Conservation (phyloP, 345 rosid species). For the Anastatica hierochuntica region DNA sequence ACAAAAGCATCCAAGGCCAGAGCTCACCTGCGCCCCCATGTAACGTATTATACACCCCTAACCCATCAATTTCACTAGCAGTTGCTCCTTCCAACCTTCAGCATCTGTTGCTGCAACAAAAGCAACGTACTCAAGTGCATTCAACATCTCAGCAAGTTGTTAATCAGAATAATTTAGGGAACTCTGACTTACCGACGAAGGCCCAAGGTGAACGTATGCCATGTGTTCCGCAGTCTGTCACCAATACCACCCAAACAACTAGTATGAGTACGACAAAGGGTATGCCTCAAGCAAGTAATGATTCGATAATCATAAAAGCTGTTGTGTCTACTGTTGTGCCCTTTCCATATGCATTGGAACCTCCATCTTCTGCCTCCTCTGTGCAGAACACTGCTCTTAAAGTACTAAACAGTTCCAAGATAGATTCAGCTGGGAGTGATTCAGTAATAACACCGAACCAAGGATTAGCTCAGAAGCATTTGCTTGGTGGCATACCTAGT, state of each 20-base stretch:
- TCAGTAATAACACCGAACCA: conserved; percentile 38
- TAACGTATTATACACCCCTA: conserved; percentile 32
- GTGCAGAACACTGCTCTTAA: conserved; percentile 34
- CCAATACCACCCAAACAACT: conserved; percentile 32
- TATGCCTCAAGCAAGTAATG: conserved; percentile 35
- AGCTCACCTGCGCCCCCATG: conserved; percentile 38
- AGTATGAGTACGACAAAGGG: conserved; percentile 24
- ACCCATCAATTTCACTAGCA: conserved; percentile 41
- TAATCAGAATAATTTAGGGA: conserved; percentile 47
- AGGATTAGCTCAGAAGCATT: conserved; percentile 50
- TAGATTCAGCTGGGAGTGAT: conserved; percentile 44
- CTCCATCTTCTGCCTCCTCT: conserved; percentile 33
- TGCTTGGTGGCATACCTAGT: conserved; percentile 46
- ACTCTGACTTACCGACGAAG: conserved; percentile 39
- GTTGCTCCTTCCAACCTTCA: conserved; percentile 30
- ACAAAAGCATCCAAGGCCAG: conserved; percentile 50
- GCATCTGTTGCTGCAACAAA: conserved; percentile 40
- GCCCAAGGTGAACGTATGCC: conserved; percentile 46
- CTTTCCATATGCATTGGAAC: conserved; percentile 56
- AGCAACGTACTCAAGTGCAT: conserved; percentile 53
- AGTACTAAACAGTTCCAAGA: conserved; percentile 37
- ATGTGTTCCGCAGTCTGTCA: conserved; percentile 38
- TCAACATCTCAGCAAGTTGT: conserved; percentile 47
- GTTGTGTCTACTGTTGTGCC: conserved; percentile 34
- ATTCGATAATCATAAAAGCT: conserved; percentile 31